These are phyloP conservation scores for Amauroascus verrucosus DNA, from an alignment of 2,329 filamentous ascomycete species.

Conservation along the genomic window DNA sequence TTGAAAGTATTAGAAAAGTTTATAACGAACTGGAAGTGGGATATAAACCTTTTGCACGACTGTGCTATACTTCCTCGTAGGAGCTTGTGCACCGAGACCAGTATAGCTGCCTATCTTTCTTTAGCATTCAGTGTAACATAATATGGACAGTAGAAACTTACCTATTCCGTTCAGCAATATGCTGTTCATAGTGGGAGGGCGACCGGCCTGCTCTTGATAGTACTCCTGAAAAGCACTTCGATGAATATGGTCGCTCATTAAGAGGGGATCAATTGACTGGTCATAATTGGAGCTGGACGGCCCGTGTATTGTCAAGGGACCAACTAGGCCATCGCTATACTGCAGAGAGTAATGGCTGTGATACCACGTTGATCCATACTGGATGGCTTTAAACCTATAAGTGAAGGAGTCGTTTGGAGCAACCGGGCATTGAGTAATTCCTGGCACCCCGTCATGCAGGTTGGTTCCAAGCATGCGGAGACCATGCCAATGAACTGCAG, in stretches of 20 bases:
- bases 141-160: neutral
- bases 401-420: conserved; percentile 29
- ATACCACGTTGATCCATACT: conserved; percentile 27
- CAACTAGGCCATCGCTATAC: conserved; percentile 25
- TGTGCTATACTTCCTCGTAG: conserved; percentile 7
- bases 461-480: conserved; percentile 26
- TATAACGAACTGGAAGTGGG: neutral
- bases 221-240: conserved; percentile 13
- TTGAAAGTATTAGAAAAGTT: neutral
- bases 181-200: conserved; percentile 19
- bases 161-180: conserved; percentile 18
- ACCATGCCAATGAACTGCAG: conserved; percentile 24
- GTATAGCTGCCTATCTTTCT: conserved; percentile 3
- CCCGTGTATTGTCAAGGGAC: conserved; percentile 30
- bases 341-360: conserved; percentile 26
- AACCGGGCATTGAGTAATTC: conserved; percentile 33
- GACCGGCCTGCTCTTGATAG: conserved; percentile 3
- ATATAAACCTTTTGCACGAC: conserved; percentile 10
- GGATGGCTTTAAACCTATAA: conserved; percentile 24
- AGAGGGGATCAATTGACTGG: conserved; percentile 27
- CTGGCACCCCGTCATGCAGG: conserved; percentile 25
- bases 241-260: conserved; percentile 28
- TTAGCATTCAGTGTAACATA: neutral
- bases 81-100: conserved; percentile 5
- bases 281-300: conserved; percentile 33